Base-by-base conservation (phyloP, 441 rosid genomes). In the Gossypium aridum region DNA sequence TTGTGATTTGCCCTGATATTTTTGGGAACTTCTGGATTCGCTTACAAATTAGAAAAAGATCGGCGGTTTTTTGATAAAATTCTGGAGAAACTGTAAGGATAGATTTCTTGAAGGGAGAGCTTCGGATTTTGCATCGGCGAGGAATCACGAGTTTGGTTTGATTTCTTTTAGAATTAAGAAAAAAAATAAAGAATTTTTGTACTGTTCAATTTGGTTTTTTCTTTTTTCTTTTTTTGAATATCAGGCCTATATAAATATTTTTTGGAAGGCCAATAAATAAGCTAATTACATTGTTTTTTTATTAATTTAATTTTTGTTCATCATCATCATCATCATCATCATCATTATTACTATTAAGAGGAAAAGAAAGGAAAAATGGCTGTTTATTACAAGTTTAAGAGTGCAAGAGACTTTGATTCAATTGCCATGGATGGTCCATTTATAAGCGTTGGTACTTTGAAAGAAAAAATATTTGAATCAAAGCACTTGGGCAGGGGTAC, bases 401-500 rank as follows among this genome's bases (percentile, higher is more conserved):
- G 98, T 91, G 98, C 99, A 76, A 88, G 86, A 91, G 98, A 89
- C 80, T 96, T 87, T 82, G 98, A 96, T 91, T 89, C 98, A 64
- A 86, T 96, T 57, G 70, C 91, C 71, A 84, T 96, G 98, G 98
- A 91, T 82, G 99, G 97, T 75, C 93, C 94, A 37, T 93, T 92
- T 86, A 92, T 96, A 83, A 90, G 97, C 14, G 96, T 93, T 73
- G 98, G 97, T 86, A 89, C 86, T 80, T 85, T 96, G 91, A 96
- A 96, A 92, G 98, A 96, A 91, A 96, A 91, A 91, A 83, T 96
- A 39, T 93, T 90, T 84, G 97, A 96, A 92, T 85, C 97, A 78
- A 96, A 93, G 99, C 99, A 92, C 78, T 86, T 92, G 90, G 97
- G 98, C 79, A 90, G 87, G 85, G 99, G 99, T 82, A 93, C 93